A percentile compares a stretch with the other conserved stretches of the same genome.
Conservation (phyloP, 1,284 basidiomycete genomes). For the Porodaedalea pini region DNA sequence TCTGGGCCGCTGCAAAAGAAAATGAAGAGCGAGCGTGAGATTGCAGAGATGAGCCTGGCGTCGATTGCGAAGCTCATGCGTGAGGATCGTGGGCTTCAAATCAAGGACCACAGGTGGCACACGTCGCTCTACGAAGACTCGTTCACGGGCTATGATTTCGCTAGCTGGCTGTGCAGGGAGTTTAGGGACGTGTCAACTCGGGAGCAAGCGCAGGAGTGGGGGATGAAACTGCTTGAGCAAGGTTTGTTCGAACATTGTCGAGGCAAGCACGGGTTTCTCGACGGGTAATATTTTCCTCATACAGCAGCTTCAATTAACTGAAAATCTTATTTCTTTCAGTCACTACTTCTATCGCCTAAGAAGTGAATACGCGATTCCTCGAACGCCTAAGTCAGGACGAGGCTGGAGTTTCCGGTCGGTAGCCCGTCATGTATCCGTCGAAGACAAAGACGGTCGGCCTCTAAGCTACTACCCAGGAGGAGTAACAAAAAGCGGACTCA, state of each 20-base stretch:
- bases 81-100: constrained; percentile 71
- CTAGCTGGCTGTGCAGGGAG: constrained; percentile 82
- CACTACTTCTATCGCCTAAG: constrained; percentile 84
- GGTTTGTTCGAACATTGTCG: constrained; percentile 83
- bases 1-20: constrained; percentile 70
- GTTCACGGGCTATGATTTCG: constrained; percentile 84
- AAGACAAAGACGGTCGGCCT: constrained; percentile 35
- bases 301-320: constrained; percentile 12
- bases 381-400: constrained; percentile 52
- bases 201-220: constrained; percentile 78
- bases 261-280: constrained; percentile 75
- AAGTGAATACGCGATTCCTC: constrained; percentile 69
- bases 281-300: constrained; percentile 59
- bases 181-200: constrained; percentile 81
- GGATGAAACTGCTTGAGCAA: constrained; percentile 67
- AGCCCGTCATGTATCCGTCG: constrained; percentile 39
- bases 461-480: constrained; percentile 37
- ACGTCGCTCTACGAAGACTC: constrained; percentile 64
- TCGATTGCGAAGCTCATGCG: constrained; percentile 75
- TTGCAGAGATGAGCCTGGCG: constrained; percentile 56
- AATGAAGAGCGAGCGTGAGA: constrained; percentile 69
- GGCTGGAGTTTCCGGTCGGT: constrained; percentile 50
- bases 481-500: constrained; percentile 35
- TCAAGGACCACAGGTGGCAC: constrained; percentile 79
- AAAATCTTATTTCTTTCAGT: constrained; percentile 34